phyloP scores from a whole-genome alignment of 2,329 filamentous ascomycete species.

The Nemania abortiva region DNA sequence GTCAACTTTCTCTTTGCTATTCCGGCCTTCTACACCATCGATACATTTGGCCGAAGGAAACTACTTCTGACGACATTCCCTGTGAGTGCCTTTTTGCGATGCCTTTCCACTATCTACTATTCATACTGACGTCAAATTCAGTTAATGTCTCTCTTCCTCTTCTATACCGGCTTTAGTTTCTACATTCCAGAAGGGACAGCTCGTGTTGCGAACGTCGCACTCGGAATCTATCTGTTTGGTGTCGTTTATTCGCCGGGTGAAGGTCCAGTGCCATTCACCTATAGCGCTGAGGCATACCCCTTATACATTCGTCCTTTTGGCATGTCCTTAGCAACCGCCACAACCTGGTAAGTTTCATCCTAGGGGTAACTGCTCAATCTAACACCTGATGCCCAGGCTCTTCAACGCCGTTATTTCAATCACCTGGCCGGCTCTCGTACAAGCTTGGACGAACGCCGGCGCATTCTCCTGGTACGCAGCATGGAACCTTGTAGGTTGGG shows the following conservation, averaged over 20 bases:
- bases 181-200: slow-evolving; percentile 57
- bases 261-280: slow-evolving; percentile 73
- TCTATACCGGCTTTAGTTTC: slow-evolving; percentile 62
- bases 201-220: slow-evolving; percentile 59
- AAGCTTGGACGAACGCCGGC: slow-evolving; percentile 60
- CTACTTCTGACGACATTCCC: slow-evolving; percentile 74
- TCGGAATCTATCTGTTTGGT: slow-evolving; percentile 64
- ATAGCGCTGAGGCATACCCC: slow-evolving; percentile 75
- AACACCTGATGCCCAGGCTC: slow-evolving; percentile 36
- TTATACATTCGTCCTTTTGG: slow-evolving; percentile 71
- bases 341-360: slow-evolving; percentile 55
- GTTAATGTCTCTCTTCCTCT: slow-evolving; percentile 67
- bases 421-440: slow-evolving; percentile 61
- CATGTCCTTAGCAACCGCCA: slow-evolving; percentile 69
- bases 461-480: slow-evolving; percentile 63
- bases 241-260: slow-evolving; percentile 70
- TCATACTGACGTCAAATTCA: slow-evolving; percentile 36
- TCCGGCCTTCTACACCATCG: slow-evolving; percentile 74
- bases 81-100: slow-evolving; percentile 31
- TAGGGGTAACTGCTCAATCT: background rate
- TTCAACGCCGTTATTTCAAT: slow-evolving; percentile 54
- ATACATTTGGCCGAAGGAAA: slow-evolving; percentile 74
- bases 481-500: slow-evolving; percentile 62
- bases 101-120: background rate
- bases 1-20: slow-evolving; percentile 75